phyloP scores from a whole-genome alignment of 805 yeast genomes.

The Nakazawaea pomicola region DNA sequence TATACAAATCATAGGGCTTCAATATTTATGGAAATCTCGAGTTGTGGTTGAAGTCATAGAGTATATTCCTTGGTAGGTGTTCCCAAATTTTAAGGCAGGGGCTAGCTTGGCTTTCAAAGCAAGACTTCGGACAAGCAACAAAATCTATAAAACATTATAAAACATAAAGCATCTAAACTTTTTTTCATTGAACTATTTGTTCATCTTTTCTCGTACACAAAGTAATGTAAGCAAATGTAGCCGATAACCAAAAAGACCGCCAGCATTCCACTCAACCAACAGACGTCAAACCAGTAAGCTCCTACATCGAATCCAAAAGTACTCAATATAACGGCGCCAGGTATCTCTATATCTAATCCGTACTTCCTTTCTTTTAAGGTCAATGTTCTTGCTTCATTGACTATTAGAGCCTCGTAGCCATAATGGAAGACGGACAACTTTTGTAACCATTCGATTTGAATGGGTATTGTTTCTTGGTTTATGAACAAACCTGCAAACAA shows the following conservation, averaged over 20 bases:
- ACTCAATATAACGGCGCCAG: slow-evolving; percentile 94
- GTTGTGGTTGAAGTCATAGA: no score
- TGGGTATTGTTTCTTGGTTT: slow-evolving; percentile 59
- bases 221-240: slow-evolving; percentile 65
- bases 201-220: slow-evolving; percentile 70
- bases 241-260: slow-evolving; percentile 60
- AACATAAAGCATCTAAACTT: no score
- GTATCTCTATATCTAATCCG: slow-evolving; percentile 91
- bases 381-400: slow-evolving; percentile 87
- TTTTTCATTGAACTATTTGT: no score
- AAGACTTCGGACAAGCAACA: no score
- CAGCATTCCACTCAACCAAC: slow-evolving; percentile 54
- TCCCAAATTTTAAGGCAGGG: no score
- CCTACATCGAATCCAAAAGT: slow-evolving; percentile 91
- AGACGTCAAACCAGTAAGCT: slow-evolving; percentile 64
- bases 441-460: slow-evolving; percentile 63
- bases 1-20: no score
- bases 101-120: no score
- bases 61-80: no score
- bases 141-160: no score
- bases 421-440: slow-evolving; percentile 90
- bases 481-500: slow-evolving; percentile 92
- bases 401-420: slow-evolving; percentile 88
- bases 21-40: no score
- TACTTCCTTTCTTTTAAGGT: slow-evolving; percentile 83